Percentiles rank a stretch among this genome's conserved stretches.
These are phyloP conservation scores for Trichophyton equinum DNA, from an alignment of 2,329 filamentous ascomycete genomes.

Conservation along the genomic window DNA sequence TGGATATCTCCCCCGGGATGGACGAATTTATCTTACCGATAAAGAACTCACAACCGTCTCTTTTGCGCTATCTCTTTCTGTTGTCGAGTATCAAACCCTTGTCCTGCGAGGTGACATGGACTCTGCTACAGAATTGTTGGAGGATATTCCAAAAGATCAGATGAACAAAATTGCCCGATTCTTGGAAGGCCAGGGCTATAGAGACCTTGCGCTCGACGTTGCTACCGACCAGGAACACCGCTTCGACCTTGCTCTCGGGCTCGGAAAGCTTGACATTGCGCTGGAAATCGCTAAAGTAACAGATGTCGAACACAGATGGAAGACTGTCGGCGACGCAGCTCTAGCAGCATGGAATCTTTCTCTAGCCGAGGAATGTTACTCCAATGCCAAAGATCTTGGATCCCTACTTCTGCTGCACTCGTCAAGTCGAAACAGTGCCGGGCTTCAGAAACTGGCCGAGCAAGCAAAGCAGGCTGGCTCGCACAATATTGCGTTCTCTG, in stretches of 20 bases:
- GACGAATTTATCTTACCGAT: conserved; percentile 87
- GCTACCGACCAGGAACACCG: conserved; percentile 93
- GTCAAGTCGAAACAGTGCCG: conserved; percentile 65
- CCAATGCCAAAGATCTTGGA: conserved; percentile 77
- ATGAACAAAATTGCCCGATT: conserved; percentile 98
- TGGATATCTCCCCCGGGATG: conserved; percentile 89
- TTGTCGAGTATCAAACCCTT: conserved; percentile 93
- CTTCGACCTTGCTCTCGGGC: conserved; percentile 75
- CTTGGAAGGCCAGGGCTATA: conserved; percentile 92
- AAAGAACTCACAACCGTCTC: conserved; percentile 90
- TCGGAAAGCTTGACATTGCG: conserved; percentile 75
- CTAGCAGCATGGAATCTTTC: conserved; percentile 74
- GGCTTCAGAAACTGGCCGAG: conserved; percentile 56
- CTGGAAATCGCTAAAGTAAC: conserved; percentile 70
- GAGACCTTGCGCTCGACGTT: conserved; percentile 86
- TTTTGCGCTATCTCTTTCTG: conserved; percentile 77
- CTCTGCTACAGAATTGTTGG: conserved; percentile 70
- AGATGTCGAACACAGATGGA: conserved; percentile 95
- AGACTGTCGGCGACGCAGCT: conserved; percentile 86
- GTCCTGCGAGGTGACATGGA: conserved; percentile 92
- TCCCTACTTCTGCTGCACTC: conserved; percentile 80
- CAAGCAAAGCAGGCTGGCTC: conserved; percentile 65
- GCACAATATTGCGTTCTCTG: conserved; percentile 88
- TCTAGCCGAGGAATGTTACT: conserved; percentile 86
- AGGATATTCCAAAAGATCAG: conserved; percentile 76